Evolutionary conservation across 2,329 filamentous ascomycete species (phyloP).

Genomic region (Pestalotiopsis sp.): DNA sequence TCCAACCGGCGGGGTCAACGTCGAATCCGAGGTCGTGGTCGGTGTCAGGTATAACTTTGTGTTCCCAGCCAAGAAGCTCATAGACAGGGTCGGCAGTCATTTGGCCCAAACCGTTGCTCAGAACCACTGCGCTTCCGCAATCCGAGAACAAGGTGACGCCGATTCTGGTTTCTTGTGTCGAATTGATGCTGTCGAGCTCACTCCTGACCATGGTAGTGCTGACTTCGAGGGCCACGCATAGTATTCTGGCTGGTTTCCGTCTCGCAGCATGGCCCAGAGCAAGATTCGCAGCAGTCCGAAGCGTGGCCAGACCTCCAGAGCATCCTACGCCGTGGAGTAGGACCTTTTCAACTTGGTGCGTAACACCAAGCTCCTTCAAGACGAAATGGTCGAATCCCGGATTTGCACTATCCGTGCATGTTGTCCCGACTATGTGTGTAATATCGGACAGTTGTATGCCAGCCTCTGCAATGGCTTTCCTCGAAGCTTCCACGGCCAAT

Average conservation of each 20-base stretch:
- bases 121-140: conserved; percentile 65
- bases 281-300: conserved; percentile 68
- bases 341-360: conserved; percentile 63
- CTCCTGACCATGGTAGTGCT: conserved; percentile 64
- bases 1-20: conserved; percentile 67
- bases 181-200: conserved; percentile 65
- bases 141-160: conserved; percentile 71
- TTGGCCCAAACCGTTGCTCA: conserved; percentile 65
- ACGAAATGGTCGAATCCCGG: conserved; percentile 71
- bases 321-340: conserved; percentile 69
- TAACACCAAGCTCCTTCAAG: conserved; percentile 58
- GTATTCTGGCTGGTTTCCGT: conserved; percentile 60
- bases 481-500: conserved; percentile 56
- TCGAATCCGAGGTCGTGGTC: conserved; percentile 67
- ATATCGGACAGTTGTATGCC: conserved; percentile 53
- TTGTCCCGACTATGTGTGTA: conserved; percentile 69
- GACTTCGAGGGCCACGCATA: conserved; percentile 68
- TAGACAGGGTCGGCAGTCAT: conserved; percentile 49
- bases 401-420: conserved; percentile 71
- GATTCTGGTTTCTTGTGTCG: conserved; percentile 63
- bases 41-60: conserved; percentile 63
- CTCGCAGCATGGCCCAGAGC: conserved; percentile 64
- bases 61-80: conserved; percentile 67
- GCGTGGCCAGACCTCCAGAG: conserved; percentile 61
- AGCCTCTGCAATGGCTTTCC: conserved; percentile 59